These are phyloP conservation scores for Neodidymelliopsis sp. DNA, from an alignment of 2,329 filamentous ascomycete genomes.

Conservation along the genomic window DNA sequence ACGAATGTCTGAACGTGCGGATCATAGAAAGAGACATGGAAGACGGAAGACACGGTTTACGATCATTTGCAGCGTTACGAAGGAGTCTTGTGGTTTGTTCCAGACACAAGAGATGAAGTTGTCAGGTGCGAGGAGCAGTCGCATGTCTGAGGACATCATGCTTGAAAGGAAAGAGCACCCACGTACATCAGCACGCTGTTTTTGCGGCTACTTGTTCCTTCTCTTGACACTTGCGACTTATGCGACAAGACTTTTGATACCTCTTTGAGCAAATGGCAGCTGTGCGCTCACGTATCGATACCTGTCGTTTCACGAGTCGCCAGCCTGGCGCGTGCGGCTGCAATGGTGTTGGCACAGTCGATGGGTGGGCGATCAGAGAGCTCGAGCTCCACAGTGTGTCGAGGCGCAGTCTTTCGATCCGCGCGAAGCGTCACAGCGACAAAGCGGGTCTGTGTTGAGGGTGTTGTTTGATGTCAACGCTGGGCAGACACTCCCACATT, in stretches of 20 bases:
- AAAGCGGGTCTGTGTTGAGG: constrained; percentile 28
- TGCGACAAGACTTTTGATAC: constrained; percentile 30
- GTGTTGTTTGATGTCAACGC: constrained; percentile 27
- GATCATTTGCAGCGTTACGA: not conserved
- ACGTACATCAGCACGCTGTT: constrained; percentile 46
- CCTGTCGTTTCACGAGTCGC: constrained; percentile 23
- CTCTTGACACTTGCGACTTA: constrained; percentile 18
- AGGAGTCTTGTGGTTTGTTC: not conserved
- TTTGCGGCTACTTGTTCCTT: constrained; percentile 23
- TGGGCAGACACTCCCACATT: constrained; percentile 4
- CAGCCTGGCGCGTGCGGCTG: constrained; percentile 36
- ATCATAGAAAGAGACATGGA: not conserved
- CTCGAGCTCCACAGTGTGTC: constrained; percentile 26
- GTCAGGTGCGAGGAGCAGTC: not conserved
- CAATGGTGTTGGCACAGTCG: constrained; percentile 18
- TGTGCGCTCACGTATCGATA: not conserved
- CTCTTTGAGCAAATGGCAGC: not conserved
- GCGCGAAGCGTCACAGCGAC: constrained; percentile 26
- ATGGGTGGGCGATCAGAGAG: constrained; percentile 21
- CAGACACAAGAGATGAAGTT: not conserved
- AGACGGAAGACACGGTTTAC: not conserved
- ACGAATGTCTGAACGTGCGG: not conserved
- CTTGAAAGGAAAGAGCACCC: constrained; percentile 33
- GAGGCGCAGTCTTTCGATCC: constrained; percentile 33
- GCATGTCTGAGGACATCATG: constrained; percentile 31